Conservation (phyloP, 2,329 filamentous ascomycete genomes). For the Colletotrichum viniferum region DNA sequence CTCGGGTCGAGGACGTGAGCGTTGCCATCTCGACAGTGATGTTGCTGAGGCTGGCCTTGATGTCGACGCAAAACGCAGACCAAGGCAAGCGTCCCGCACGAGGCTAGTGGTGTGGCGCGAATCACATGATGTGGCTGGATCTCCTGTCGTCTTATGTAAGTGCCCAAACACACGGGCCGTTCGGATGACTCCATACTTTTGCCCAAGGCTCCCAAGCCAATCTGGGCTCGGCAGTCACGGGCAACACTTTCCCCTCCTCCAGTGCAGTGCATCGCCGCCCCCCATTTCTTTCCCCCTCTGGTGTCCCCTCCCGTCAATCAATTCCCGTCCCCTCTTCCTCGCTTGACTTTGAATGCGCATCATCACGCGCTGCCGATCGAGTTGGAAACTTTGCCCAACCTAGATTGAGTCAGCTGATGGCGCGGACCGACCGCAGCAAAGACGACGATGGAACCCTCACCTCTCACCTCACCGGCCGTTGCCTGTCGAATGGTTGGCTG, state of each 20-base stretch:
- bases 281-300: background rate
- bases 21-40: constrained; percentile 7
- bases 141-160: background rate
- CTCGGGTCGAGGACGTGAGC: background rate
- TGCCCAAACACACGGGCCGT: background rate
- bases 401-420: constrained; percentile 7
- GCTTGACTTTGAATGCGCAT: background rate
- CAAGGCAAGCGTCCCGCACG: constrained; percentile 21
- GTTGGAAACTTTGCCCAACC: constrained; percentile 10
- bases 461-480: background rate
- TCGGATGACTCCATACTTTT: background rate
- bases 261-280: background rate
- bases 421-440: background rate
- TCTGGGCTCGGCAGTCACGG: background rate
- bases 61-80: constrained; percentile 21
- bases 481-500: background rate
- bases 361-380: background rate
- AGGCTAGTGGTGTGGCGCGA: constrained; percentile 6
- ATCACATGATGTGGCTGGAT: constrained; percentile 7
- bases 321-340: background rate
- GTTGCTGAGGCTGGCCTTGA: constrained; percentile 19
- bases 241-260: background rate
- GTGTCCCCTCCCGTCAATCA: background rate
- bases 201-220: background rate
- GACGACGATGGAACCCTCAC: background rate